phyloP scores from a whole-genome alignment of 352 stramenopile genomes.

The Pythium scleroteichum region DNA sequence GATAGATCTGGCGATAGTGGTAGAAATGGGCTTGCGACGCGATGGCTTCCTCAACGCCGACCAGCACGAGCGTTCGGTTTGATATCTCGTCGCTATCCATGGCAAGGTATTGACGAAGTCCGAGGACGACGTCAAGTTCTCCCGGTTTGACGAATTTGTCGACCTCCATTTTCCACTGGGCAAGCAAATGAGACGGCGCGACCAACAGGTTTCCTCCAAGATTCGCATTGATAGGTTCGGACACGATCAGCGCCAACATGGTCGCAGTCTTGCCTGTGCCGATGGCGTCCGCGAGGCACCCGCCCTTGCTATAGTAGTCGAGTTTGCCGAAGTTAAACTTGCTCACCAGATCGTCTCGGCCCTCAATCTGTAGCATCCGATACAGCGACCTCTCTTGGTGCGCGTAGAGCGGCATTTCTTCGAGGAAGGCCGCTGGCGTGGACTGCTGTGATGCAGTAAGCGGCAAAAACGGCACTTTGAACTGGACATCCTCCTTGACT shows the following conservation, averaged over 20 bases:
- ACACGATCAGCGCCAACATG: conserved; percentile 73
- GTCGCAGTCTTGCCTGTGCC: conserved; percentile 86
- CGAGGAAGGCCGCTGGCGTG: conserved; percentile 57
- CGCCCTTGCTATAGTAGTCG: conserved; percentile 72
- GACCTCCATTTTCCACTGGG: conserved; percentile 80
- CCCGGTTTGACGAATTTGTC: conserved; percentile 68
- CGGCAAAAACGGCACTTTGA: conserved; percentile 85
- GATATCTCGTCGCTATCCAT: conserved; percentile 46
- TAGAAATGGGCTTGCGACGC: conserved; percentile 65
- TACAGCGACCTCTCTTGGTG: conserved; percentile 85
- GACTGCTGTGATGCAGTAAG: conserved; percentile 62
- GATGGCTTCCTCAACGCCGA: conserved; percentile 74
- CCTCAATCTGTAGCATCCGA: conserved; percentile 84
- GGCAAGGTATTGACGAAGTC: conserved; percentile 54
- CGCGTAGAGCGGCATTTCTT: conserved; percentile 56
- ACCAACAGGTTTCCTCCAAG: conserved; percentile 66
- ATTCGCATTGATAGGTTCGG: conserved; percentile 52
- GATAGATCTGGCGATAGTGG: conserved; percentile 58
- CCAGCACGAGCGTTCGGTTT: conserved; percentile 82
- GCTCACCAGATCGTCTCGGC: conserved; percentile 55
- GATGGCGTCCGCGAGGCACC: conserved; percentile 75
- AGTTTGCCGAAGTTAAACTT: conserved; percentile 77
- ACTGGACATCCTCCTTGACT: conserved; percentile 64
- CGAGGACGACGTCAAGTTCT: conserved; percentile 76
- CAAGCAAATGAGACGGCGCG: conserved; percentile 76